Percentiles rank a stretch among this genome's conserved stretches.
Evolutionary conservation across 2,329 filamentous ascomycete species (phyloP).

Genomic region (Sporothrix humicola): DNA sequence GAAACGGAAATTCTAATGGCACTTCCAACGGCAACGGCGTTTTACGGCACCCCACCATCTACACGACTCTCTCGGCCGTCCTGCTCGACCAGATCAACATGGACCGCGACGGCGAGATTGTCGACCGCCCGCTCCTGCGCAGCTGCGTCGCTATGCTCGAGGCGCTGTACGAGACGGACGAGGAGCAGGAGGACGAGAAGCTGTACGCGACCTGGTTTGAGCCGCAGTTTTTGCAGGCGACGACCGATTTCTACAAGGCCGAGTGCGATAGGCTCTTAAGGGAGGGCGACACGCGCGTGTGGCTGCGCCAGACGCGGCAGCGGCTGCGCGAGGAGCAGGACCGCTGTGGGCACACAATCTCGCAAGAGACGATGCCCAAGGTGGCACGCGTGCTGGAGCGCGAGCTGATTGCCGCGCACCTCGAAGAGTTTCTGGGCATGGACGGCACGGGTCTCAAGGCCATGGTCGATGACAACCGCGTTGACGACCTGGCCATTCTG

Average conservation of each 20-base stretch:
- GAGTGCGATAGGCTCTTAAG: constrained; percentile 78
- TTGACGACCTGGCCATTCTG: constrained; percentile 78
- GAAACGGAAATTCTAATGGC: background rate
- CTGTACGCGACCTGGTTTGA: constrained; percentile 87
- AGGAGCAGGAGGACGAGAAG: constrained; percentile 77
- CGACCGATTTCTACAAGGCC: constrained; percentile 72
- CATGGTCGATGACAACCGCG: constrained; percentile 90
- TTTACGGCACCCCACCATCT: constrained; percentile 55
- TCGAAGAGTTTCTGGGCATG: constrained; percentile 81
- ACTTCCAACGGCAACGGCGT: background rate
- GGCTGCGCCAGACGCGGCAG: constrained; percentile 76
- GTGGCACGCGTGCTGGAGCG: constrained; percentile 79
- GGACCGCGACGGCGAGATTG: constrained; percentile 87
- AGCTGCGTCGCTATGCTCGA: constrained; percentile 90
- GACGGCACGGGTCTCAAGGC: constrained; percentile 81
- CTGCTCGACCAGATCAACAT: constrained; percentile 90
- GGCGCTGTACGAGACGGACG: constrained; percentile 79
- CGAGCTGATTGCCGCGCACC: constrained; percentile 76
- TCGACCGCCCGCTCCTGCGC: constrained; percentile 81
- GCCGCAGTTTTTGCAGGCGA: constrained; percentile 73
- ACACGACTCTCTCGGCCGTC: constrained; percentile 77
- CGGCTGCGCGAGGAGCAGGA: constrained; percentile 81
- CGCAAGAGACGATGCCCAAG: constrained; percentile 71
- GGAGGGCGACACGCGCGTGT: constrained; percentile 79
- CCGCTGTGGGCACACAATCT: constrained; percentile 82